These are phyloP conservation scores for Aureobasidium vineae DNA, from an alignment of 2,329 filamentous ascomycete genomes.

Conservation along the genomic window DNA sequence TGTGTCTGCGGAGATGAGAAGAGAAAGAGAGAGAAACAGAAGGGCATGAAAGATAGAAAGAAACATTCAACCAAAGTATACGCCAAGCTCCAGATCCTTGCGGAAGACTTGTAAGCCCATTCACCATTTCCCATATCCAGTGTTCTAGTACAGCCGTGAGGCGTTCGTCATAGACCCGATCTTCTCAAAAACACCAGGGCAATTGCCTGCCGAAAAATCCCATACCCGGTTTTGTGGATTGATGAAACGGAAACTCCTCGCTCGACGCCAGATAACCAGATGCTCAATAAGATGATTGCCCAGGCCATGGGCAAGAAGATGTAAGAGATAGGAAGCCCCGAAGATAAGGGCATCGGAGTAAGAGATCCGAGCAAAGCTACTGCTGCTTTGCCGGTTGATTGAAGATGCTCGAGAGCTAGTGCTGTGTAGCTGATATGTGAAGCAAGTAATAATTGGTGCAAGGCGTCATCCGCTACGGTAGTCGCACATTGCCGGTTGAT, in stretches of 20 bases:
- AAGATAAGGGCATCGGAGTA: not conserved
- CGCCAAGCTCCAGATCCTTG: constrained; percentile 11
- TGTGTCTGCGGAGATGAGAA: not conserved
- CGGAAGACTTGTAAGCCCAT: constrained; percentile 17
- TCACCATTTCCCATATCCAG: not conserved
- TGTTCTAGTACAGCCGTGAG: constrained; percentile 22
- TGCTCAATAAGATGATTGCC: not conserved
- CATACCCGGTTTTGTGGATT: not conserved
- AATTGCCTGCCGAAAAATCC: constrained; percentile 3
- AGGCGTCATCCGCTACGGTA: not conserved
- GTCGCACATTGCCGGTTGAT: constrained; percentile 5
- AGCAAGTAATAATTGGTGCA: not conserved
- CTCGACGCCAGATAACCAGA: constrained; percentile 19
- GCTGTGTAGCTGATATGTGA: constrained; percentile 11
- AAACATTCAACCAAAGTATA: not conserved
- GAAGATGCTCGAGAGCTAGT: constrained; percentile 7
- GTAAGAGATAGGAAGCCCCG: not conserved
- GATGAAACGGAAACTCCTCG: constrained; percentile 16
- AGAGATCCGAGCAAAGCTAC: not conserved
- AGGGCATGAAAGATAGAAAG: not conserved
- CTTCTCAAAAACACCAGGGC: constrained; percentile 6
- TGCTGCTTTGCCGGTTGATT: not conserved
- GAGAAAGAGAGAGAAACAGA: not conserved
- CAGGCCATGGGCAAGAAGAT: not conserved
- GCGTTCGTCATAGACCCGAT: not conserved